These are phyloP conservation scores for Monosporascus ibericus DNA, from an alignment of 2,329 filamentous ascomycete species.

Conservation along the genomic window DNA sequence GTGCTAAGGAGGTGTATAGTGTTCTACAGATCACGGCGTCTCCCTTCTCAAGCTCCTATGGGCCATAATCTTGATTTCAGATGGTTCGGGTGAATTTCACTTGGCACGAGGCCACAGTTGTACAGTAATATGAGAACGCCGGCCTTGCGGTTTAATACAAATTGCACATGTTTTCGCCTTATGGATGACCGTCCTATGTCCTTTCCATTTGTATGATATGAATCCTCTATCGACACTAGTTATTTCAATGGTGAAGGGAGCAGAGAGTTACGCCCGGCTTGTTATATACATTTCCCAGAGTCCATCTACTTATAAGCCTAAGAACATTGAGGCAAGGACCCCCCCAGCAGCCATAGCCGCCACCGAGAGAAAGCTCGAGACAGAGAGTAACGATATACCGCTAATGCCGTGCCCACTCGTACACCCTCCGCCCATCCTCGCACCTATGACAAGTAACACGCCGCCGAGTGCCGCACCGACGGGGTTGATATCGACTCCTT, in stretches of 20 bases:
- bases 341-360: slow-evolving; percentile 51
- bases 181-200: too few species aligned
- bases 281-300: not conserved
- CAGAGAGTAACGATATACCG: slow-evolving; percentile 56
- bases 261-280: too few species aligned
- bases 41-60: not conserved
- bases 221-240: too few species aligned
- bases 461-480: slow-evolving; percentile 46
- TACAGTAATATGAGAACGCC: not conserved
- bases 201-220: too few species aligned
- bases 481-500: slow-evolving; percentile 21
- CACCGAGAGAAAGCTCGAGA: slow-evolving; percentile 58
- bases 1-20: too few species aligned
- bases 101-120: not conserved
- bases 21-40: not conserved
- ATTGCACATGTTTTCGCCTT: not conserved
- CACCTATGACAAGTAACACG: slow-evolving; percentile 50
- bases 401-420: slow-evolving; percentile 65
- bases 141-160: not conserved
- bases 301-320: not conserved
- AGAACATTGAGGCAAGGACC: slow-evolving; percentile 19
- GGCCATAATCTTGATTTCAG: not conserved
- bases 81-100: not conserved
- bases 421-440: slow-evolving; percentile 59
- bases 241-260: too few species aligned